phyloP scores from a whole-genome alignment of 164 flowering plant species.

The Vitis amurensis region DNA sequence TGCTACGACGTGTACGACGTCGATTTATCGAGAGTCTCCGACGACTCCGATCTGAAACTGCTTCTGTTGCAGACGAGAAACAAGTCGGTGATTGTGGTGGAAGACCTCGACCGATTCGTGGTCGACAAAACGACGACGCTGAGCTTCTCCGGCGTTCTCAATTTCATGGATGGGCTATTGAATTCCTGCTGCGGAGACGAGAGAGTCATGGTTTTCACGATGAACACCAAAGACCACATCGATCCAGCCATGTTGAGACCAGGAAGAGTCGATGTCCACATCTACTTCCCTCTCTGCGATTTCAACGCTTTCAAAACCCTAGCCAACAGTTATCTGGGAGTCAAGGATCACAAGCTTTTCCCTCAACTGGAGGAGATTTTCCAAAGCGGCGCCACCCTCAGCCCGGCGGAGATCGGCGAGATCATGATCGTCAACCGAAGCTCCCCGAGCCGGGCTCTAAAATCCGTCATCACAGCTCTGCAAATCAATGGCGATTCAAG shows the following conservation, averaged over 20 bases:
- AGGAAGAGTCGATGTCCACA: constrained; percentile 81
- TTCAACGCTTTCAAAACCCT: constrained; percentile 64
- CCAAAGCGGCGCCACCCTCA: constrained; percentile 53
- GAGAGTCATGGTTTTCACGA: constrained; percentile 78
- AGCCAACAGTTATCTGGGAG: constrained; percentile 69
- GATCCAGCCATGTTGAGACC: constrained; percentile 67
- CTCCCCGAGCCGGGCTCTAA: constrained; percentile 82
- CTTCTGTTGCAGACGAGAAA: constrained; percentile 53
- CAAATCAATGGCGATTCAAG: constrained; percentile 45
- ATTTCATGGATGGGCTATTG: constrained; percentile 81
- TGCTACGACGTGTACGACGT: constrained; percentile 70
- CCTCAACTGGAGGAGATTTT: constrained; percentile 77
- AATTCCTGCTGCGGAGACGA: constrained; percentile 77
- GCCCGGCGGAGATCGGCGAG: constrained; percentile 84
- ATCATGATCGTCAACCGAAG: constrained; percentile 71
- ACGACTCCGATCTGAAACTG: constrained; percentile 61
- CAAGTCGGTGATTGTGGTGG: constrained; percentile 65
- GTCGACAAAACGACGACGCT: constrained; percentile 34
- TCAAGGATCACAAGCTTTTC: constrained; percentile 86
- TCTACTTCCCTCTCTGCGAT: constrained; percentile 74
- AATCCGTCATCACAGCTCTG: constrained; percentile 61
- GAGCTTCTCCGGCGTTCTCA: constrained; percentile 55
- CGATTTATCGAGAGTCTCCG: constrained; percentile 45
- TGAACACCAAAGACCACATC: constrained; percentile 53
- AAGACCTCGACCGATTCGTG: constrained; percentile 65